Evolutionary conservation across 2,329 filamentous ascomycete genomes (phyloP).

Genomic region (Echinosphaeria canescens): DNA sequence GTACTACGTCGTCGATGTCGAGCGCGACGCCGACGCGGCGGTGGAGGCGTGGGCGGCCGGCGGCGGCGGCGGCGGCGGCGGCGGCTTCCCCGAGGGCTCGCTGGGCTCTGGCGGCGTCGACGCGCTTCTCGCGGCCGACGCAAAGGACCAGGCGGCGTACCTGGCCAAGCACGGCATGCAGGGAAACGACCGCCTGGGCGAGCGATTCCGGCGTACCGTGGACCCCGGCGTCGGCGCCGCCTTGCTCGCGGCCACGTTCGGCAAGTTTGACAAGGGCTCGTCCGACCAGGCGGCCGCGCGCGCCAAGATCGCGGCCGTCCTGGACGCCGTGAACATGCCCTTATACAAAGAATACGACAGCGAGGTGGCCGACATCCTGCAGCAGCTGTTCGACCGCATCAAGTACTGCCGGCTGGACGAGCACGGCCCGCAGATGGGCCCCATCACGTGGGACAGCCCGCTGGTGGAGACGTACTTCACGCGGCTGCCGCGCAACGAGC

Average conservation of each 20-base stretch:
- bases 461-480: slow-evolving; percentile 94
- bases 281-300: slow-evolving; percentile 27
- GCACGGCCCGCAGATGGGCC: slow-evolving; percentile 69
- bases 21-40: slow-evolving; percentile 45
- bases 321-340: slow-evolving; percentile 70
- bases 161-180: slow-evolving; percentile 46
- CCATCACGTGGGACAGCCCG: slow-evolving; percentile 55
- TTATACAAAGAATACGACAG: slow-evolving; percentile 85
- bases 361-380: slow-evolving; percentile 63
- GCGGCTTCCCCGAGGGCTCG: slow-evolving; percentile 26
- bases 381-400: slow-evolving; percentile 84
- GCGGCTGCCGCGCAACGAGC: slow-evolving; percentile 57
- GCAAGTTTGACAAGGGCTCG: slow-evolving; percentile 36
- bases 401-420: slow-evolving; percentile 92
- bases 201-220: slow-evolving; percentile 52
- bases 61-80: slow-evolving; percentile 29
- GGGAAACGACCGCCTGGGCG: slow-evolving; percentile 55
- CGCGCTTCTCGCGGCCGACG: slow-evolving; percentile 19
- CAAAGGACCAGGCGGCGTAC: slow-evolving; percentile 35
- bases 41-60: slow-evolving; percentile 51
- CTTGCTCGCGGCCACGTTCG: slow-evolving; percentile 44
- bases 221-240: slow-evolving; percentile 50
- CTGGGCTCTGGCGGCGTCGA: slow-evolving; percentile 15
- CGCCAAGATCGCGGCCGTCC: slow-evolving; percentile 34
- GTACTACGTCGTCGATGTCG: slow-evolving; percentile 70